Conservation (phyloP, 225 moss, liverwort and hornwort genomes). For the Rhytidiadelphus loreus region DNA sequence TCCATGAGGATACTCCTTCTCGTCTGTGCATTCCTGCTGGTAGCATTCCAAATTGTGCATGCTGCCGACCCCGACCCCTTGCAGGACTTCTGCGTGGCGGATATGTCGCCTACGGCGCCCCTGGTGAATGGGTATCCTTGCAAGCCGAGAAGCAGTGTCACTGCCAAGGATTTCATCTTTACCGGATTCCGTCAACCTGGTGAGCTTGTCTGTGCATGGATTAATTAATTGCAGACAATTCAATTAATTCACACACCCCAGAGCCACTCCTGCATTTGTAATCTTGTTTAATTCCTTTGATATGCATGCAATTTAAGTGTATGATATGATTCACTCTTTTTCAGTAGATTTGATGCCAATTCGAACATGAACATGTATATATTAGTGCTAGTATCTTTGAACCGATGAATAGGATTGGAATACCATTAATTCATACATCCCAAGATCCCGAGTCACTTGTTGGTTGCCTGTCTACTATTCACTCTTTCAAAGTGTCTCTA, state of each 20-base stretch:
- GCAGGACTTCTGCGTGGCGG: neutral
- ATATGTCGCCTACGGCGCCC: neutral
- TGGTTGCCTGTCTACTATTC: neutral
- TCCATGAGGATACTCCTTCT: neutral
- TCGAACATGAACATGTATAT: neutral
- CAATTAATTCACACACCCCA: neutral
- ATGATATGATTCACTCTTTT: neutral
- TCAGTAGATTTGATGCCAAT: neutral
- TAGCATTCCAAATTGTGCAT: neutral
- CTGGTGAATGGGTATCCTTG: neutral
- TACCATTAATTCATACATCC: neutral
- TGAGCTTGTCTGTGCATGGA: neutral
- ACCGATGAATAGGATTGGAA: neutral
- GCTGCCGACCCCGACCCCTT: neutral
- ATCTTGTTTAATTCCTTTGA: neutral
- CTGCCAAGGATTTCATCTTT: neutral
- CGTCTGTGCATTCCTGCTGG: neutral
- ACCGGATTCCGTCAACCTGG: neutral
- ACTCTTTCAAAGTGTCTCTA: neutral
- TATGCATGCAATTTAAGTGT: neutral
- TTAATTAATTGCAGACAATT: neutral
- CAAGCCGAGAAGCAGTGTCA: neutral
- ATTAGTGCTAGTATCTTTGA: too few relatives aligned
- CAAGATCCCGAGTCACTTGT: neutral
- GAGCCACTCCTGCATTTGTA: neutral